Base-by-base conservation (phyloP, 2,329 filamentous ascomycete genomes). In the Alternaria infectoria region DNA sequence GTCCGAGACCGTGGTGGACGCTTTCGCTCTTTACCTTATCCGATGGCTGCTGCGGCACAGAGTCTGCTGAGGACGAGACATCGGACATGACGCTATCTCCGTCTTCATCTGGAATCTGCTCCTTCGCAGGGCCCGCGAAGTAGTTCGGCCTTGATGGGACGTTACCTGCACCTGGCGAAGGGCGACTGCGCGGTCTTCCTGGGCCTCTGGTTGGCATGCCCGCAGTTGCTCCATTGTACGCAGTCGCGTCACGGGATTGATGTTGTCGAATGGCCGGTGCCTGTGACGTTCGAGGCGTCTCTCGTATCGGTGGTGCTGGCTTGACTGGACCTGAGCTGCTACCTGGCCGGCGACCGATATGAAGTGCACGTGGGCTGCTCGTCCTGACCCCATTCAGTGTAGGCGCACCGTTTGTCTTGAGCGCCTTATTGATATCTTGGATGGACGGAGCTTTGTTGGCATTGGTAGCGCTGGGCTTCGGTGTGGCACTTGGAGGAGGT, bases 391-490 rank as follows among this genome's bases (percentile, higher is more conserved):
- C 54, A 2, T 65, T 10, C 1, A 69, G 44, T 5, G 57, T 51
- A 13, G 58, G 62, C 6, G 54, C n/a, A 5, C 43, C 50, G 5
- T 60, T 70, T 4, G 62, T 51, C 57, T 70, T 74, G 8, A 73
- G 54, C 1, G 66, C 68, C 2, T 54, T 57, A 9, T 75, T 74
- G 49, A 75, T 66, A n/a, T 66, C 64, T 13, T 69, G 67, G 1
- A 70, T 68, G 0, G 73, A 74, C 1, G 71, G 70, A 25, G 52
- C 6, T 12, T 66, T 65, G 25, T 68, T 68, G 21, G 25, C 57
- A 11, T 40, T 40, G 36, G 15, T n/a, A 26, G 36, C 54, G 30
- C 52, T 62, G 13, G 51, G 10, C 28, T 49, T 57, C n/a, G 47
- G 30, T 40, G 25, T 13, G 17, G 21, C 8, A 25, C 28, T 19